Evolutionary conservation across 2,329 filamentous ascomycete genomes (phyloP).

Genomic region (Plectosphaerella plurivora): DNA sequence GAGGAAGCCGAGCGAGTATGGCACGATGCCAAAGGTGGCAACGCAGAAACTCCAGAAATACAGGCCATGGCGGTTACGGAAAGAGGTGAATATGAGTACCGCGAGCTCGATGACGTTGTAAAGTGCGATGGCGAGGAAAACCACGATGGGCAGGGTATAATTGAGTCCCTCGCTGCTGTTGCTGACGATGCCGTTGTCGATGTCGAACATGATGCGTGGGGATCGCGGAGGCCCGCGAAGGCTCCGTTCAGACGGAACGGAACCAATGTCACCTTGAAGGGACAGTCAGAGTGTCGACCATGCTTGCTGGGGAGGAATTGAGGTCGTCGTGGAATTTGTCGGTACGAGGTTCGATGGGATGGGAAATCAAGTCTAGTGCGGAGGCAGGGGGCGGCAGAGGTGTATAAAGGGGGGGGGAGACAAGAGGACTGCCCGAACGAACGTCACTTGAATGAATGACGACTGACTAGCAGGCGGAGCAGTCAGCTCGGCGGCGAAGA

Average conservation of each 20-base stretch:
- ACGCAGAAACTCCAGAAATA: slow-evolving; percentile 35
- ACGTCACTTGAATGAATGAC: too few species aligned
- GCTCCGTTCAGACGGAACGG: too few species aligned
- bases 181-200: slow-evolving; percentile 3
- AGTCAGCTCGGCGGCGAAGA: too few species aligned
- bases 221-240: too few species aligned
- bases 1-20: slow-evolving; percentile 39
- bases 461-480: too few species aligned
- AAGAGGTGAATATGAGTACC: slow-evolving; percentile 29
- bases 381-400: too few species aligned
- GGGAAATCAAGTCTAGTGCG: too few species aligned
- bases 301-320: neutral
- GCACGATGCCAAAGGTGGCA: slow-evolving; percentile 26
- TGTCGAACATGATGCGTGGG: slow-evolving; percentile 1
- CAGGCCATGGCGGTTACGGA: slow-evolving; percentile 26
- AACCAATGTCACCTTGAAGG: neutral
- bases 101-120: slow-evolving; percentile 31
- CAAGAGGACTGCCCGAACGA: too few species aligned
- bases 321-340: too few species aligned
- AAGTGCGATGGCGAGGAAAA: slow-evolving; percentile 24
- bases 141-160: slow-evolving; percentile 8
- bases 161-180: neutral
- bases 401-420: too few species aligned
- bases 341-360: too few species aligned
- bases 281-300: neutral